These are phyloP conservation scores for Morella rubra DNA, from an alignment of 306 rosid species.

Conservation along the genomic window DNA sequence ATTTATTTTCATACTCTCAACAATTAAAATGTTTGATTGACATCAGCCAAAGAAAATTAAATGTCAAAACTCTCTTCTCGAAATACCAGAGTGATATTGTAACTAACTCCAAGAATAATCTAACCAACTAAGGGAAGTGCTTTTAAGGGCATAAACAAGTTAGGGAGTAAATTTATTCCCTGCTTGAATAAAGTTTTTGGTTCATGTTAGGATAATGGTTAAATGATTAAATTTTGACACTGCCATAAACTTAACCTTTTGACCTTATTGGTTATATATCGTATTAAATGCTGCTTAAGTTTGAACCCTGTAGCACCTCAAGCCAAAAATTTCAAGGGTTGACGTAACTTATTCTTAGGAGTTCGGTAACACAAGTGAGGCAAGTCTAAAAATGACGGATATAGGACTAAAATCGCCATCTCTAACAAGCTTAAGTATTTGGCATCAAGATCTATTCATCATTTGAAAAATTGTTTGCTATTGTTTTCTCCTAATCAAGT, in stretches of 20 bases:
- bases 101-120: not conserved
- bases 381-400: not conserved
- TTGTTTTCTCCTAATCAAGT: not conserved
- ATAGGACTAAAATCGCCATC: not conserved
- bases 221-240: not conserved
- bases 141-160: not conserved
- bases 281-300: not conserved
- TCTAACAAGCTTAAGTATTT: not conserved
- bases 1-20: not conserved
- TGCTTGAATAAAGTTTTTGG: not conserved
- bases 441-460: not conserved
- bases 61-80: not conserved
- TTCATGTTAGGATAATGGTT: not conserved
- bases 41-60: not conserved
- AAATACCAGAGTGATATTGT: not conserved
- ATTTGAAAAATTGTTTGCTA: not conserved
- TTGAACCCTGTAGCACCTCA: not conserved
- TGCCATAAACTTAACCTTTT: not conserved
- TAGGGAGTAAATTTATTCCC: not conserved
- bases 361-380: not conserved
- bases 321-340: not conserved
- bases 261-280: not conserved
- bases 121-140: not conserved
- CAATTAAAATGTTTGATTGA: not conserved
- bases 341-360: not conserved